Percentiles rank a stretch among this genome's conserved stretches.
These are phyloP conservation scores for Cercospora sp. DNA, from an alignment of 2,329 filamentous ascomycete genomes.

Conservation along the genomic window DNA sequence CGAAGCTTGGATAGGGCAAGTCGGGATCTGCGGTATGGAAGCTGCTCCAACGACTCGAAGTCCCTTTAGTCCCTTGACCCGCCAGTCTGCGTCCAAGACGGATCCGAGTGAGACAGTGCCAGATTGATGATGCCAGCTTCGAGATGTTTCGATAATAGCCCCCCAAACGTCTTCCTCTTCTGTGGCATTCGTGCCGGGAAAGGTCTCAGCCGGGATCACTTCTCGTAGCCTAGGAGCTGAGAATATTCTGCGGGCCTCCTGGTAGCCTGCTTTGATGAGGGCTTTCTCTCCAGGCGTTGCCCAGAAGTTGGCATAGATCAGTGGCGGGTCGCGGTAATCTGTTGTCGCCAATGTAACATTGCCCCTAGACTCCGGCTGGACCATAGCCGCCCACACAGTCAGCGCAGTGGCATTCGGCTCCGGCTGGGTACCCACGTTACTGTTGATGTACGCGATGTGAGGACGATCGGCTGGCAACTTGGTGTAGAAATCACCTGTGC, in stretches of 20 bases:
- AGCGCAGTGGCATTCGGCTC: constrained; percentile 12
- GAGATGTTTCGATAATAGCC: constrained; percentile 16
- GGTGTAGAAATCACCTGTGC: background rate
- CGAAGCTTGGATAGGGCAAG: constrained; percentile 17
- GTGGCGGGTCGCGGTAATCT: constrained; percentile 63
- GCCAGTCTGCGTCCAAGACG: constrained; percentile 19
- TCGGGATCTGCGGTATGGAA: constrained; percentile 19
- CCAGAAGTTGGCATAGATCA: constrained; percentile 63
- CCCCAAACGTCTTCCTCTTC: constrained; percentile 17
- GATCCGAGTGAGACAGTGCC: constrained; percentile 13
- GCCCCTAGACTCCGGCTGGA: constrained; percentile 57
- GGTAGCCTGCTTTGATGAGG: constrained; percentile 14
- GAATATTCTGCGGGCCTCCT: constrained; percentile 7
- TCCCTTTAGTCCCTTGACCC: constrained; percentile 21
- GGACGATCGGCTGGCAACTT: constrained; percentile 6
- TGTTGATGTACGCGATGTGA: constrained; percentile 13
- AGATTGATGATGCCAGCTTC: constrained; percentile 18
- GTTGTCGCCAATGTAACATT: constrained; percentile 41
- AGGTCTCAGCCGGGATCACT: constrained; percentile 13
- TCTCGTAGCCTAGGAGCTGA: background rate
- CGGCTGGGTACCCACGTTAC: background rate
- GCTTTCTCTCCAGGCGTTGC: constrained; percentile 26
- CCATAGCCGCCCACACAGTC: constrained; percentile 33
- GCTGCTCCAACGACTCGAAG: constrained; percentile 24
- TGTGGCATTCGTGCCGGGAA: constrained; percentile 17